Evolutionary conservation across 257 asterid species (phyloP).

Genomic region (Oldenlandia corymbosa): DNA sequence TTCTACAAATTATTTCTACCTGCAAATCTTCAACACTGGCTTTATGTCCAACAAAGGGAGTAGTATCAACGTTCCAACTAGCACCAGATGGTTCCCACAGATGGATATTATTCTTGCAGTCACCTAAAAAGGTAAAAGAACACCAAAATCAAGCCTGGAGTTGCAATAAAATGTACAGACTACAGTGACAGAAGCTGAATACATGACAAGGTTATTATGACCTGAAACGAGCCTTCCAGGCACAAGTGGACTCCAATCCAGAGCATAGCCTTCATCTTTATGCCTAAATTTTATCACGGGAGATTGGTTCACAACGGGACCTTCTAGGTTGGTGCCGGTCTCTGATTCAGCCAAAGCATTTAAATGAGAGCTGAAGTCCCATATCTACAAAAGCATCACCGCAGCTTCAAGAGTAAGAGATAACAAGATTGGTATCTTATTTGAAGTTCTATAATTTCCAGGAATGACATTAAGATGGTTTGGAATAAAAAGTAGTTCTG

Average conservation of each 20-base stretch:
- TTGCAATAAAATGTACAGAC: not conserved
- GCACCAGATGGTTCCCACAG: slow-evolving; percentile 91
- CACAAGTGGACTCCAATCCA: slow-evolving; percentile 93
- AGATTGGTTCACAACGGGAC: slow-evolving; percentile 45
- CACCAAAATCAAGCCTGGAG: slow-evolving; percentile 2
- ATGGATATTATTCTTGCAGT: slow-evolving; percentile 76
- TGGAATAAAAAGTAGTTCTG: not conserved
- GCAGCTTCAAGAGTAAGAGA: not conserved
- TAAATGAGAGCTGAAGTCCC: slow-evolving; percentile 87
- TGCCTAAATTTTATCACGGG: slow-evolving; percentile 78
- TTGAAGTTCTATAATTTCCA: not conserved
- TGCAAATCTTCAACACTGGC: slow-evolving; percentile 92
- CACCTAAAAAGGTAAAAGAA: slow-evolving; percentile 40
- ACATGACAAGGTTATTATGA: slow-evolving; percentile 11
- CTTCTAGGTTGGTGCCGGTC: slow-evolving; percentile 38
- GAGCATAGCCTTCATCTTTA: slow-evolving; percentile 93
- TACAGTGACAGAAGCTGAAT: not conserved
- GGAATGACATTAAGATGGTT: not conserved
- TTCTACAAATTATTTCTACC: slow-evolving; percentile 25
- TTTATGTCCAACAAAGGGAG: slow-evolving; percentile 34
- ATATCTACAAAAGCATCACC: slow-evolving; percentile 47
- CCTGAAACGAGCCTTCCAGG: slow-evolving; percentile 93
- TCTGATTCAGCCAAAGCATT: slow-evolving; percentile 61
- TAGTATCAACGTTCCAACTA: slow-evolving; percentile 65
- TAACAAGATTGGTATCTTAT: not conserved